These are phyloP conservation scores for Xeromyces bisporus DNA, from an alignment of 495 filamentous ascomycete genomes.

Conservation along the genomic window DNA sequence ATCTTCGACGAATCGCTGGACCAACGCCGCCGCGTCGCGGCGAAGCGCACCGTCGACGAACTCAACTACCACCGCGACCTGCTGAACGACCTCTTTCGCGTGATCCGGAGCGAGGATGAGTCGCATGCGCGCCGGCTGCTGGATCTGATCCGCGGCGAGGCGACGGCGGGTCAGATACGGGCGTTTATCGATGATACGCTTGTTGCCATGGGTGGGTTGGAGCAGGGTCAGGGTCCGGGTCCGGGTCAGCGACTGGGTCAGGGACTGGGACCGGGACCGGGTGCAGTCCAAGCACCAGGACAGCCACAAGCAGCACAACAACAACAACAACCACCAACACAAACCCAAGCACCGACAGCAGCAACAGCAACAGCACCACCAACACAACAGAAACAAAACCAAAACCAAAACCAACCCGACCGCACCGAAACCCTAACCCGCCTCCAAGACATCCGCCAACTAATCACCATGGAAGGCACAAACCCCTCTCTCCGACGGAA, in stretches of 20 bases:
- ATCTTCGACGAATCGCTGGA: conserved; percentile 32
- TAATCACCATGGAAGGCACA: conserved; percentile 18
- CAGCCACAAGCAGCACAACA: too few species aligned
- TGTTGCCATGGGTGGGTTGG: conserved; percentile 5
- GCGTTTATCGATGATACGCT: conserved; percentile 20
- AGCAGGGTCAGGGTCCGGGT: conserved; percentile 3
- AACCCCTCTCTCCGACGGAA: conserved; percentile 22
- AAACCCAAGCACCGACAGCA: too few species aligned
- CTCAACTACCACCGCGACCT: conserved; percentile 28
- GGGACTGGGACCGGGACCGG: too few species aligned
- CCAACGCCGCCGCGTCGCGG: conserved; percentile 31
- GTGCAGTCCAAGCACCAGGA: too few species aligned
- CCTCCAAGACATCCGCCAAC: conserved; percentile 16
- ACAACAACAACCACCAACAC: too few species aligned
- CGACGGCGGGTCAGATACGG: conserved; percentile 20
- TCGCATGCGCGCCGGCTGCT: conserved; percentile 14
- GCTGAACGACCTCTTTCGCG: conserved; percentile 22
- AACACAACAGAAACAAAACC: too few species aligned
- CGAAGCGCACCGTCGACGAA: conserved; percentile 30
- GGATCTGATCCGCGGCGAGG: conserved; percentile 22
- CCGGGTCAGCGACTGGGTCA: too few species aligned
- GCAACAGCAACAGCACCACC: too few species aligned
- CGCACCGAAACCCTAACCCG: conserved; percentile 9
- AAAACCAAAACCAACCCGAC: too few species aligned
- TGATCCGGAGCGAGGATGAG: conserved; percentile 21